A percentile compares a stretch with the other conserved stretches of the same genome.
phyloP scores from a whole-genome alignment of 345 rosid species.

The Carallia brachiata region DNA sequence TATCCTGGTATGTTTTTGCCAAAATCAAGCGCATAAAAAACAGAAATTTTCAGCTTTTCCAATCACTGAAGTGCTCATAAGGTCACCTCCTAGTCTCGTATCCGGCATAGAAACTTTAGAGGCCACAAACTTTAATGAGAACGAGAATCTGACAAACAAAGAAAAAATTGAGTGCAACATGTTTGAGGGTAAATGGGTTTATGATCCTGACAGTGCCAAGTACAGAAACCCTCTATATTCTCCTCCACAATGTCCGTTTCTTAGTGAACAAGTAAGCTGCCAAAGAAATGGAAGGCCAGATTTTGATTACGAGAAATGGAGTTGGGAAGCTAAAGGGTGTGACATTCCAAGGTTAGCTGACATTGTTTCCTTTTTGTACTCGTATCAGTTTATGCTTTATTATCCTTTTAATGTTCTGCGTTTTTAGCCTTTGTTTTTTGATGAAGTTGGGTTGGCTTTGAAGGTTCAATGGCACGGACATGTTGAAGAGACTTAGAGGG shows the following conservation, averaged over 20 bases:
- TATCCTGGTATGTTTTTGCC: constrained; percentile 12
- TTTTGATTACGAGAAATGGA: constrained; percentile 48
- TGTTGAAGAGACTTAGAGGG: constrained; percentile 48
- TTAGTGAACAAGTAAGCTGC: constrained; percentile 49
- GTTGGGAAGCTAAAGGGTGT: constrained; percentile 48
- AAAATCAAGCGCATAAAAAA: constrained; percentile 7
- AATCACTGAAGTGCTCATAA: neutral
- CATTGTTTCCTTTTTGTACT: neutral
- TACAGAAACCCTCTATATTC: constrained; percentile 23
- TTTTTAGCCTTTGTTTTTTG: neutral
- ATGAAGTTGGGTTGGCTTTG: neutral
- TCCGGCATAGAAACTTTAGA: neutral
- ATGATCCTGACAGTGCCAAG: constrained; percentile 27
- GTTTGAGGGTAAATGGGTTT: constrained; percentile 54
- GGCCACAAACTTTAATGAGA: neutral
- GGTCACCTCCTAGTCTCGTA: neutral
- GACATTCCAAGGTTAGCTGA: constrained; percentile 37
- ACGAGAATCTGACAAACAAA: constrained; percentile 4
- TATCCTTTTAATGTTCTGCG: neutral
- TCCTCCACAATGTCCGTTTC: constrained; percentile 39
- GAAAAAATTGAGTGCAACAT: constrained; percentile 29
- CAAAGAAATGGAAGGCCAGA: constrained; percentile 50
- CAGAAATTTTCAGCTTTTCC: constrained; percentile 15
- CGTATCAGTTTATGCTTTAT: neutral
- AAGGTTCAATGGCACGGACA: constrained; percentile 44